Conservation (phyloP, 257 asterid genomes). For the Nicotiana paniculata region DNA sequence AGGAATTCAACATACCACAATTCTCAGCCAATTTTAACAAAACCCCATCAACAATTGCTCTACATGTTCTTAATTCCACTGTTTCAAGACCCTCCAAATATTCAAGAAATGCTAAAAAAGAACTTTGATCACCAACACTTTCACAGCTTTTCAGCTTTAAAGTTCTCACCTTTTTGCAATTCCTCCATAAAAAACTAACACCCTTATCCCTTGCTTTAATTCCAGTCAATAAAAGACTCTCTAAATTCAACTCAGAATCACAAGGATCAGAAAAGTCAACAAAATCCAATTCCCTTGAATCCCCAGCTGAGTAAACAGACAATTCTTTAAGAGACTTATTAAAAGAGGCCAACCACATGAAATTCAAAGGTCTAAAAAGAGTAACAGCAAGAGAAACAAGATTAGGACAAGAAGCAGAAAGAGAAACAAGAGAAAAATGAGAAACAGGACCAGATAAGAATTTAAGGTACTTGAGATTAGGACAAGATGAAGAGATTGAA, state of each 20-base stretch:
- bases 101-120: slow-evolving; percentile 36
- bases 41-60: slow-evolving; percentile 48
- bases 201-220: slow-evolving; percentile 39
- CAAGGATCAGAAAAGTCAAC: not conserved
- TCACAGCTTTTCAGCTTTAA: slow-evolving; percentile 56
- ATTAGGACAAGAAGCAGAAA: slow-evolving; percentile 38
- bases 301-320: slow-evolving; percentile 29
- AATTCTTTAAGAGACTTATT: slow-evolving; percentile 34
- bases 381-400: slow-evolving; percentile 49
- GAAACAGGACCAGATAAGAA: slow-evolving; percentile 40
- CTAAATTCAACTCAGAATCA: slow-evolving; percentile 39
- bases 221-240: slow-evolving; percentile 47
- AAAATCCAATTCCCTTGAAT: slow-evolving; percentile 5
- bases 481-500: slow-evolving; percentile 43
- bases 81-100: slow-evolving; percentile 30
- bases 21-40: slow-evolving; percentile 38
- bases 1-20: slow-evolving; percentile 36
- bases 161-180: slow-evolving; percentile 43
- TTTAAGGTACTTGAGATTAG: slow-evolving; percentile 42
- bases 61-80: slow-evolving; percentile 55
- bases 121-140: slow-evolving; percentile 53
- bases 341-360: slow-evolving; percentile 45
- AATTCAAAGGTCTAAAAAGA: slow-evolving; percentile 41
- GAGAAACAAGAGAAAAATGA: slow-evolving; percentile 24
- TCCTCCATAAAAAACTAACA: slow-evolving; percentile 54